Conservation (phyloP, 345 rosid genomes). For the Gossypium stocksii region DNA sequence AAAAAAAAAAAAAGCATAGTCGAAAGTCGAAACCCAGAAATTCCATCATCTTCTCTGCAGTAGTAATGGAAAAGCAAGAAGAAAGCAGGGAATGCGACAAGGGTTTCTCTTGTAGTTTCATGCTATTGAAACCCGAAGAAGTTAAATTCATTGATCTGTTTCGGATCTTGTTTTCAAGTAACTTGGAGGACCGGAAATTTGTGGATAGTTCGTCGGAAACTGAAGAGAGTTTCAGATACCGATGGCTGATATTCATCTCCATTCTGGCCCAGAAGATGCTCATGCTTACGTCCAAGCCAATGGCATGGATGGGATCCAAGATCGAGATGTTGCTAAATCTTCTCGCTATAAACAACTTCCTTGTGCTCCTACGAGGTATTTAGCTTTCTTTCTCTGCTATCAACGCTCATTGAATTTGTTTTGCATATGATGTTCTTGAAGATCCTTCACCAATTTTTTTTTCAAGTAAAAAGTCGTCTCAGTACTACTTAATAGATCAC, state of each 20-base stretch:
- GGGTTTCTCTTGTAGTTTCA: conserved; percentile 39
- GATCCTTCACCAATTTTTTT: too few relatives aligned
- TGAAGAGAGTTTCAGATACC: conserved; percentile 39
- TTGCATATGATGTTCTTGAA: too few relatives aligned
- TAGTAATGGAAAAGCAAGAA: background rate
- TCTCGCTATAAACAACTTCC: conserved; percentile 32
- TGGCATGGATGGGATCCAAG: conserved; percentile 43
- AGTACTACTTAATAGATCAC: background rate
- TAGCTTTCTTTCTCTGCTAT: background rate
- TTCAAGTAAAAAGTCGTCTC: too few relatives aligned
- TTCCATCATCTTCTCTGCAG: background rate
- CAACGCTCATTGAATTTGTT: background rate
- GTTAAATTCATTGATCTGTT: conserved; percentile 45
- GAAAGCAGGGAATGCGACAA: conserved; percentile 36
- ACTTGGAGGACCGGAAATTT: conserved; percentile 33
- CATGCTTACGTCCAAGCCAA: conserved; percentile 30
- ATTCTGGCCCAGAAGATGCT: conserved; percentile 45
- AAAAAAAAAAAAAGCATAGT: too few relatives aligned
- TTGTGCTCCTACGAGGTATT: conserved; percentile 34
- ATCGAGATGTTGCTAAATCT: conserved; percentile 50
- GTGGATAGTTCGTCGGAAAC: conserved; percentile 39
- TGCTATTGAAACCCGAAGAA: conserved; percentile 60
- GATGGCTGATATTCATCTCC: conserved; percentile 69
- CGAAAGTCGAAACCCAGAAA: background rate
- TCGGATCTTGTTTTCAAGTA: conserved; percentile 35